Evolutionary conservation across 345 rosid species (phyloP), one percentile per base, ranked within the genome.

Genomic region (Garcia nutans): DNA sequence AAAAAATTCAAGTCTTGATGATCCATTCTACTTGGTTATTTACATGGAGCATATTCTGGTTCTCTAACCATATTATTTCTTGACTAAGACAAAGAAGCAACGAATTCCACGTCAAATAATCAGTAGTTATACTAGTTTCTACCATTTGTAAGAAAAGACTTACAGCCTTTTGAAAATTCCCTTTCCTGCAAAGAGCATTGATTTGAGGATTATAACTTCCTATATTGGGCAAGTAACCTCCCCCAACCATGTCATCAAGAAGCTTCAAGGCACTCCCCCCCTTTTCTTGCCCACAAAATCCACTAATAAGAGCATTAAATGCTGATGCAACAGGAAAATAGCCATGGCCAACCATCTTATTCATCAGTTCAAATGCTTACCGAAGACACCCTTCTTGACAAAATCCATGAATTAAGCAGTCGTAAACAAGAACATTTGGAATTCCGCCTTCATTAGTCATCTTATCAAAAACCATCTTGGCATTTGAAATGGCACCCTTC

Each of bases 231-330:
- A 74, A 11, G 7, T 87, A 87, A 2, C 93, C 97, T 83, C 89
- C 87, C 50, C 78, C 80, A 55, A 81, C 86, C 87, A 90, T 83
- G 79, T 91, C 94, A 70, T 88, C 90, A 50, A 91, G 65, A 56
- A 95, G 81, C 78, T 84, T 89, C 75, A 89, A 56, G 42, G 90
- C 93, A 49, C 78, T 87, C 72, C 49, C 82, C 62, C 83, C 85
- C 65, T 81, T 87, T 63, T 86, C 98, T 69, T 85, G 87, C 82
- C 61, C 77, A 79, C 91, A 94, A 47, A 94, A 87, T 71, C 83
- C 89, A 3, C 58, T 26, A 56, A 92, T 81, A 70, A 94, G 66
- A 74, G 81, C 86, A 77, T 88, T 91, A 74, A 88, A 81, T 31
- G 93, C 87, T 1, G 87, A 85, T 15, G 89, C 79, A 17, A 78